Percentiles rank a stretch among this genome's conserved stretches.
Evolutionary conservation across 1,139 yeast species (phyloP).

Genomic region (Protomyces gravidus): DNA sequence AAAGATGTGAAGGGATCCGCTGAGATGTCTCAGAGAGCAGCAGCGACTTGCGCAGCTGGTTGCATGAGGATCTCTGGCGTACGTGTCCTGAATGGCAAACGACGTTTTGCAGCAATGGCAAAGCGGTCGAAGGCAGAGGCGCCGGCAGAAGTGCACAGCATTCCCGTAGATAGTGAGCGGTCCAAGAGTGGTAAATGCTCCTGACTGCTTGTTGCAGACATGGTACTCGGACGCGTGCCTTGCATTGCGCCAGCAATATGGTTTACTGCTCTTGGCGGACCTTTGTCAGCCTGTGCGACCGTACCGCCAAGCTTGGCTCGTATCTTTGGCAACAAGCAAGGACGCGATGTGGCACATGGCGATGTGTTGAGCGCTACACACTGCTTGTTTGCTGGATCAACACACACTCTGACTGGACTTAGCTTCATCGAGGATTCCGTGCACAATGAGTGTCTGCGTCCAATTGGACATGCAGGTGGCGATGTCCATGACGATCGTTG

Average conservation of each 20-base stretch:
- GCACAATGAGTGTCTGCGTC: background rate
- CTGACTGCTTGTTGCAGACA: background rate
- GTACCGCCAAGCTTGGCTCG: too few species aligned
- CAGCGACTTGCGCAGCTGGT: background rate
- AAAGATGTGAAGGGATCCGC: background rate
- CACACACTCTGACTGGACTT: background rate
- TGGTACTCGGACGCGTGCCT: background rate
- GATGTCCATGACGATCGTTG: background rate
- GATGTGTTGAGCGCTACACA: too few species aligned
- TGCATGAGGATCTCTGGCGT: background rate
- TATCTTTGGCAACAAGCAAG: background rate
- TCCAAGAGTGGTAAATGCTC: background rate
- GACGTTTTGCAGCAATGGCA: background rate
- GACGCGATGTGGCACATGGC: background rate
- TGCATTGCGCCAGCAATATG: too few species aligned
- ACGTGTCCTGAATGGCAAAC: background rate
- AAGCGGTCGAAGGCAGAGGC: background rate
- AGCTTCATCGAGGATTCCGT: background rate
- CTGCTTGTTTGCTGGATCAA: background rate
- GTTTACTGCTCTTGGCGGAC: too few species aligned
- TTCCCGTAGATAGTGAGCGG: background rate
- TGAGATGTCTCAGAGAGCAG: background rate
- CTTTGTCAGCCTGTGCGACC: background rate
- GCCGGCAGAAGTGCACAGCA: background rate
- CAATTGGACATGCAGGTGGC: background rate